Percentiles rank a stretch among this genome's conserved stretches.
Evolutionary conservation across 1,284 basidiomycete genomes (phyloP).

Genomic region (Ceratobasidium papillatum): DNA sequence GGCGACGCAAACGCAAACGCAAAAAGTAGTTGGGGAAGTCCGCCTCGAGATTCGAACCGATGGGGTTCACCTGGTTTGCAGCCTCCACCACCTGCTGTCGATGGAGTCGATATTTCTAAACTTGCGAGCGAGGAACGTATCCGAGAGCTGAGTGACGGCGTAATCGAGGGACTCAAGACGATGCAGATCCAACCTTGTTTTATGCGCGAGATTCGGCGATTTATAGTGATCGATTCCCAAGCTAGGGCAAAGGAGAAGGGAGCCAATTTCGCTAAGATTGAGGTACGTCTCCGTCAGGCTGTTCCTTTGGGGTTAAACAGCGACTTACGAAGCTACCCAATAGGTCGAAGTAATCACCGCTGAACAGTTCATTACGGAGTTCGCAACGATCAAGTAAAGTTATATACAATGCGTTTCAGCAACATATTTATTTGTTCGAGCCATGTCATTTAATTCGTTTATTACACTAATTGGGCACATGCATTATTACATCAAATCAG

Average conservation of each 20-base stretch:
- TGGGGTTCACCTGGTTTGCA: not conserved
- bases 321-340: not conserved
- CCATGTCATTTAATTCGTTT: no score
- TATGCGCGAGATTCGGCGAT: slow-evolving; percentile 27
- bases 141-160: slow-evolving; percentile 6
- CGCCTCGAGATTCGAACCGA: not conserved
- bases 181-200: slow-evolving; percentile 36
- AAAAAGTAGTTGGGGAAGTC: not conserved
- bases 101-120: not conserved
- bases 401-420: no score
- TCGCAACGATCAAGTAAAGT: not conserved
- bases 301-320: not conserved
- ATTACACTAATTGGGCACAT: no score
- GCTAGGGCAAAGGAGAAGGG: not conserved
- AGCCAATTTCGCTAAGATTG: not conserved
- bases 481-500: no score
- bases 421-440: no score
- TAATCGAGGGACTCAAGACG: slow-evolving; percentile 24
- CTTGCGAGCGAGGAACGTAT: not conserved
- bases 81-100: not conserved
- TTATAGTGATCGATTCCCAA: slow-evolving; percentile 28
- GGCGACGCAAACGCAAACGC: not conserved
- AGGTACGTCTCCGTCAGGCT: not conserved
- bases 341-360: slow-evolving; percentile 16
- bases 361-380: not conserved